Percentiles rank a stretch among this genome's conserved stretches.
Evolutionary conservation across 2,329 filamentous ascomycete species (phyloP).

Genomic region (Trichoderma simmonsii): DNA sequence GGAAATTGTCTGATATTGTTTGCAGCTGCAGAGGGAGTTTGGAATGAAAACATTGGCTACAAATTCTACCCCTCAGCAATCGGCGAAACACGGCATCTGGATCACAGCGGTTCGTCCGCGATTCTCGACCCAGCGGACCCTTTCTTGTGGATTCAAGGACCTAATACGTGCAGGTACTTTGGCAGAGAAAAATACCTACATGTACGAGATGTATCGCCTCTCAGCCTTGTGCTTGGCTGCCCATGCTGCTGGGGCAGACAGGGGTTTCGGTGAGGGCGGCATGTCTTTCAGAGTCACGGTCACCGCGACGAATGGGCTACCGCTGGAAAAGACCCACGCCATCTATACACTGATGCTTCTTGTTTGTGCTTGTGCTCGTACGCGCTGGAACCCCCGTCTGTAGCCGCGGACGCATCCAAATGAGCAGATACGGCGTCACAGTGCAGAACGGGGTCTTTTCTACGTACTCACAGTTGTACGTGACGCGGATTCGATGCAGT

Average conservation of each 20-base stretch:
- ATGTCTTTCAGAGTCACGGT: background rate
- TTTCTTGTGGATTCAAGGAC: background rate
- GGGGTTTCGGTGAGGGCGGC: slow-evolving; percentile 4
- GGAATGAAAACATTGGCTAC: background rate
- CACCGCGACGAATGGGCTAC: background rate
- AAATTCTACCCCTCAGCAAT: background rate
- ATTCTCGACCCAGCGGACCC: background rate
- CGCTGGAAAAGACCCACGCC: background rate
- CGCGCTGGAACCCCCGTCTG: background rate
- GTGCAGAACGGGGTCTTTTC: background rate
- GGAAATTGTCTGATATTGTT: background rate
- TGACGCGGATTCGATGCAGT: background rate
- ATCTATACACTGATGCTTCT: background rate
- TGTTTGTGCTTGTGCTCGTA: background rate
- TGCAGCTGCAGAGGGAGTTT: background rate
- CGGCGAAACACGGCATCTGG: background rate
- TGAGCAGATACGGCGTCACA: background rate
- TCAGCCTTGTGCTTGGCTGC: slow-evolving; percentile 12
- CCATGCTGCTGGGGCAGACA: slow-evolving; percentile 8
- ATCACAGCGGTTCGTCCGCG: background rate
- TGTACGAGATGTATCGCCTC: background rate
- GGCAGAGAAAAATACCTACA: background rate
- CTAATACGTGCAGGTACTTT: background rate
- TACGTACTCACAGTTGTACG: background rate
- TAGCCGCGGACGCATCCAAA: background rate